Base-by-base conservation (phyloP, 345 rosid genomes). In the Odontarrhena argentea region DNA sequence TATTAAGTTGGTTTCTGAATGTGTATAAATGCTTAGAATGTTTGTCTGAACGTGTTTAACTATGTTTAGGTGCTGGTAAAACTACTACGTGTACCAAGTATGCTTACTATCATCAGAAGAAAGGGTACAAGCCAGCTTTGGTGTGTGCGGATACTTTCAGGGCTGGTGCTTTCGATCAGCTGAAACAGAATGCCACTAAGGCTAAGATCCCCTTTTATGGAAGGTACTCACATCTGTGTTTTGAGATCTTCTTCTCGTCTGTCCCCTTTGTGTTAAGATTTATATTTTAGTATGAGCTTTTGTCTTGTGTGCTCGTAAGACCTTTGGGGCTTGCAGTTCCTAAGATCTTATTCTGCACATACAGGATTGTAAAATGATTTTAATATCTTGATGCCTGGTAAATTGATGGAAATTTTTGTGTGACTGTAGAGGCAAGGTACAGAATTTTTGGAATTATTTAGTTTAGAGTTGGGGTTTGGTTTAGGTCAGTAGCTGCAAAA, bases 111-210 rank as follows among this genome's bases (percentile, higher is more conserved):
- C 92, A 90, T 74, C 95, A 87, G 78, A 87, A 86, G 76, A 87
- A 87, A 59, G 97, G 90, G 2, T 90, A 92, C 83, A 87, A 86
- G 46, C 95, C 97, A 9, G 92, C 92, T 66, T 65, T 90, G 11
- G 95, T 90, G 32, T 90, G 97, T 83, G 97, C 97, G 1, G 97
- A 90, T 83, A 90, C 95, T 15, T 87, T 90, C 65, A 84, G 95
- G 78, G 76, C 71, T 0, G 76, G 76, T 57, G 95, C 97, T 58
- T 90, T 87, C 56, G 95, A 90, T 87, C 95, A 87, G 77, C 76
- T 87, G 70, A 90, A 86, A 81, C 97, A 90, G 83, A 90, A 86
- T 81, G 95, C 95, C 11, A 82, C 95, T 2, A 90, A 83, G 74
- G 92, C 97, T 66, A 87, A 83, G 75, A 86, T 87, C 65, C 95